These are phyloP conservation scores for Penicillium sp. DNA, from an alignment of 2,329 filamentous ascomycete genomes.

Conservation along the genomic window DNA sequence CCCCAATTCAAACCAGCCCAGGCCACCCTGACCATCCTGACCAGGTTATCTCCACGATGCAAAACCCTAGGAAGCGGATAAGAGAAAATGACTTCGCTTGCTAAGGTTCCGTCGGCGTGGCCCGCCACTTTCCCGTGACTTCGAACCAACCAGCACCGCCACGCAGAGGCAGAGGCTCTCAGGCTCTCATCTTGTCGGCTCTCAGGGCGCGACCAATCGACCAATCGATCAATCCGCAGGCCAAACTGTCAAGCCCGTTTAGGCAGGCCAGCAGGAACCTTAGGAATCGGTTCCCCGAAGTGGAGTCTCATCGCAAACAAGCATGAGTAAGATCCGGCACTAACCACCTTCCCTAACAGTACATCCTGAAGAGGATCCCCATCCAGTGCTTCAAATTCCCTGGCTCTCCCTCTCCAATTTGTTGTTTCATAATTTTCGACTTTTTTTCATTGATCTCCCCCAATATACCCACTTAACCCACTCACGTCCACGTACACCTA, in stretches of 20 bases:
- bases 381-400: constrained; percentile 6
- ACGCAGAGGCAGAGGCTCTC: constrained; percentile 3
- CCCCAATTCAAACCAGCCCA: too few relatives aligned
- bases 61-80: constrained; percentile 19
- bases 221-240: not conserved
- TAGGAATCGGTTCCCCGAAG: constrained; percentile 12
- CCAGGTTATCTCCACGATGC: constrained; percentile 18
- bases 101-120: constrained; percentile 14
- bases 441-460: too few relatives aligned
- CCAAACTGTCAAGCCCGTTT: constrained; percentile 25
- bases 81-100: too few relatives aligned
- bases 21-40: too few relatives aligned
- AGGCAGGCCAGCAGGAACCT: constrained; percentile 32
- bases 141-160: too few relatives aligned
- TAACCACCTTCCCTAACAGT: constrained; percentile 32
- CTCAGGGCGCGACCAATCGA: not conserved
- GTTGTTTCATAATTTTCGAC: constrained; percentile 1
- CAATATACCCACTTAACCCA: too few relatives aligned
- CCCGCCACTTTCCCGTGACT: constrained; percentile 7
- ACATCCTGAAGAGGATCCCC: constrained; percentile 26
- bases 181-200: constrained; percentile 18
- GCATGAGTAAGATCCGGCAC: constrained; percentile 25
- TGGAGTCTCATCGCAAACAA: constrained; percentile 24
- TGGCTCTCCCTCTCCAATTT: not conserved
- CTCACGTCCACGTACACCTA: too few relatives aligned